phyloP scores from a whole-genome alignment of 2,329 filamentous ascomycete genomes.

The Aspergillus terreus region DNA sequence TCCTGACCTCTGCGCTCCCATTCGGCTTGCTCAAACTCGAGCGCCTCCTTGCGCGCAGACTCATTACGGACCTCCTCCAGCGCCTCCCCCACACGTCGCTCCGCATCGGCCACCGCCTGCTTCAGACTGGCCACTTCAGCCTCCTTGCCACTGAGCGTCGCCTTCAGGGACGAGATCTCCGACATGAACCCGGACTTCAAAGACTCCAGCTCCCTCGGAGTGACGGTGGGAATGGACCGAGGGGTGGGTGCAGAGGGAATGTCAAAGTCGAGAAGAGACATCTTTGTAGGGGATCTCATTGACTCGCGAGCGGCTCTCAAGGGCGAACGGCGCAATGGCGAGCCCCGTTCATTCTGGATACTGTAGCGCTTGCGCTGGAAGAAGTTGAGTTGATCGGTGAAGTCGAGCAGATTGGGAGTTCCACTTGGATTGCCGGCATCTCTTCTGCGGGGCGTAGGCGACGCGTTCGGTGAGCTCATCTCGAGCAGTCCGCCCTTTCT shows the following conservation, averaged over 20 bases:
- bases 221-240: constrained; percentile 84
- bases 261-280: constrained; percentile 81
- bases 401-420: constrained; percentile 80
- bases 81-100: constrained; percentile 83
- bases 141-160: constrained; percentile 86
- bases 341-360: constrained; percentile 33
- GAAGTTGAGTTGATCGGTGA: constrained; percentile 71
- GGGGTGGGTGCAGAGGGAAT: constrained; percentile 92
- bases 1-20: constrained; percentile 85
- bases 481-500: constrained; percentile 29
- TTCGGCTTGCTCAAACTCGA: constrained; percentile 70
- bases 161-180: constrained; percentile 90
- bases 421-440: constrained; percentile 46
- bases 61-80: constrained; percentile 81
- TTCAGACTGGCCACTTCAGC: constrained; percentile 87
- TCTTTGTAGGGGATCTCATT: constrained; percentile 46
- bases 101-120: constrained; percentile 81
- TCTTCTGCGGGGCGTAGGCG: constrained; percentile 49
- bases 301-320: constrained; percentile 36
- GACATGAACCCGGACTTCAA: constrained; percentile 88
- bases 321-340: constrained; percentile 43
- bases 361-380: constrained; percentile 49
- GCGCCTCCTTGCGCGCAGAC: constrained; percentile 63
- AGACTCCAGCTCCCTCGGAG: constrained; percentile 85
- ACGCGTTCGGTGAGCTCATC: constrained; percentile 30